Evolutionary conservation across 2,329 filamentous ascomycete species (phyloP).

Genomic region (Emmonsiellopsis sp.): DNA sequence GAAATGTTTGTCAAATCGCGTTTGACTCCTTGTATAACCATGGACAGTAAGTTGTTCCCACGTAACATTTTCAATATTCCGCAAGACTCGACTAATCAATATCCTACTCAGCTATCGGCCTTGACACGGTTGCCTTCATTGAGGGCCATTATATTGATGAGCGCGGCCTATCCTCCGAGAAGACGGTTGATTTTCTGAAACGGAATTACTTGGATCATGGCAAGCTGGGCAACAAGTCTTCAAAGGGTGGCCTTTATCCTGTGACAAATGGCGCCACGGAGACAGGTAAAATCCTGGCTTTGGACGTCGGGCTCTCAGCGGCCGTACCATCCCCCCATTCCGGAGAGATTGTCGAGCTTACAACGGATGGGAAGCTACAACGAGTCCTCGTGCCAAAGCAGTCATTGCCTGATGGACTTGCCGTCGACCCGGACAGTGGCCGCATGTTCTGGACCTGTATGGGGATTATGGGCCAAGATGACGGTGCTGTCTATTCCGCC

Average conservation of each 20-base stretch:
- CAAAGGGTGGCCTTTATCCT: conserved; percentile 33
- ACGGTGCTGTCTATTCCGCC: conserved; percentile 37
- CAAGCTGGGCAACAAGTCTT: conserved; percentile 38
- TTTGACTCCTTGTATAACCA: neutral
- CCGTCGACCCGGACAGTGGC: conserved; percentile 21
- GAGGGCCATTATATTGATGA: conserved; percentile 45
- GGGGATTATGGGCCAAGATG: conserved; percentile 31
- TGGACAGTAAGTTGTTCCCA: neutral
- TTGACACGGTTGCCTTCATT: conserved; percentile 46
- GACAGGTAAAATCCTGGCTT: neutral
- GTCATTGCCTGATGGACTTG: conserved; percentile 37
- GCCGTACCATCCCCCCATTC: neutral
- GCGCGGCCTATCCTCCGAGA: conserved; percentile 29
- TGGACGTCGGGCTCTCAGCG: neutral
- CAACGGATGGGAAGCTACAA: neutral
- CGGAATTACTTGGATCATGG: conserved; percentile 38
- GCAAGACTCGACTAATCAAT: neutral
- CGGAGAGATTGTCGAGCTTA: neutral
- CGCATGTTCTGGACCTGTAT: conserved; percentile 45
- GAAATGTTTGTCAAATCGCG: neutral
- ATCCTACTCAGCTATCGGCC: conserved; percentile 28
- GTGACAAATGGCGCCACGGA: neutral
- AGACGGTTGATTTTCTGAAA: conserved; percentile 38
- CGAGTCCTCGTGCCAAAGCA: neutral
- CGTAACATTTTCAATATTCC: neutral